Conservation (phyloP, 2,329 filamentous ascomycete species). For the Talaromyces sp. region DNA sequence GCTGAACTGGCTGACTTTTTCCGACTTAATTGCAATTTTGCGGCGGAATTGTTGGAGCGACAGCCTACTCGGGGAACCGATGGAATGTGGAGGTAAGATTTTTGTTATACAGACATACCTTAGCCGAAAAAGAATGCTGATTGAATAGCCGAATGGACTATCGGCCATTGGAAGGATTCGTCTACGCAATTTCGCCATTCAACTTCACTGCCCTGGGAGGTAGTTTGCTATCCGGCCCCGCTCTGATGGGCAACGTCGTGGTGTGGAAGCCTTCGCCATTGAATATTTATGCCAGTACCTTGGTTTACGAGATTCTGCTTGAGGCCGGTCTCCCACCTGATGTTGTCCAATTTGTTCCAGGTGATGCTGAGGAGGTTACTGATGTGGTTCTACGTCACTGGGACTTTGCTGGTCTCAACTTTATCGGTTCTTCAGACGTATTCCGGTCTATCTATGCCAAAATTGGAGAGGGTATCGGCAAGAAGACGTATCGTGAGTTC, state of each 20-base stretch:
- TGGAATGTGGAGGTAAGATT: slow-evolving; percentile 72
- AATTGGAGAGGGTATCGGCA: slow-evolving; percentile 74
- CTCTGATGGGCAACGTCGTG: slow-evolving; percentile 88
- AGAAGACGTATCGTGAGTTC: slow-evolving; percentile 77
- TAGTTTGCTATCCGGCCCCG: slow-evolving; percentile 75
- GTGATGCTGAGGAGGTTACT: slow-evolving; percentile 77
- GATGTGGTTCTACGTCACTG: slow-evolving; percentile 67
- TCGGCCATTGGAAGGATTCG: slow-evolving; percentile 88
- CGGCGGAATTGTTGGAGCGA: slow-evolving; percentile 79
- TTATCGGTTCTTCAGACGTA: slow-evolving; percentile 86
- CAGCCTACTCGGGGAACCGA: slow-evolving; percentile 78
- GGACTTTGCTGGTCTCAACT: slow-evolving; percentile 84
- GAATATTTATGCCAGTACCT: slow-evolving; percentile 78
- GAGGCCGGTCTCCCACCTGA: slow-evolving; percentile 64
- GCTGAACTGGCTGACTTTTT: slow-evolving; percentile 91
- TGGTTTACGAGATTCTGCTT: slow-evolving; percentile 78
- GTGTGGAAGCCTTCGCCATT: slow-evolving; percentile 91
- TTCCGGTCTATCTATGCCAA: slow-evolving; percentile 88
- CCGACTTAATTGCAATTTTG: slow-evolving; percentile 89
- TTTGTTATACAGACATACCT: too few species aligned
- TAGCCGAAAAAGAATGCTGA: background rate
- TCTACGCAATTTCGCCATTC: slow-evolving; percentile 89
- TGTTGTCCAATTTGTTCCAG: slow-evolving; percentile 90
- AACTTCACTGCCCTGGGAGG: slow-evolving; percentile 94
- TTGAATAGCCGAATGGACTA: slow-evolving; percentile 65